Conservation (phyloP, 805 yeast species). For the Phaffomyces thermotolerans region DNA sequence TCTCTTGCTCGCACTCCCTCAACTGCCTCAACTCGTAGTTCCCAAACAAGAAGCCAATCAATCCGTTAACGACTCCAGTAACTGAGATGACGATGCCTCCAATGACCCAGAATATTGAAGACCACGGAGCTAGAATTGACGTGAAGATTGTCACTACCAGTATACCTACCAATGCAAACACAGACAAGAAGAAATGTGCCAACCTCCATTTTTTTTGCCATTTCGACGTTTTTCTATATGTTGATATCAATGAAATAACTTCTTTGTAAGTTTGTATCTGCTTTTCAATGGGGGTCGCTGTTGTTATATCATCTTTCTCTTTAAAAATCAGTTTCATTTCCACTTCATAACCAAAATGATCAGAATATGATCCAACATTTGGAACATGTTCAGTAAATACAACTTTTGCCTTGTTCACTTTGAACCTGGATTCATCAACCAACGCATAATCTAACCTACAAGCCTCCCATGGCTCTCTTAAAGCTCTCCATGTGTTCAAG, state of each 20-base stretch:
- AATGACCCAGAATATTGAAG: constrained; percentile 58
- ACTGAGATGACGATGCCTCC: constrained; percentile 48
- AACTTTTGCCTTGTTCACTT: constrained; percentile 58
- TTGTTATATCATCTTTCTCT: neutral
- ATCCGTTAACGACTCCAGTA: constrained; percentile 67
- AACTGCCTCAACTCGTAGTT: constrained; percentile 74
- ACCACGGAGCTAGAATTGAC: constrained; percentile 47
- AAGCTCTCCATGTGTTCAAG: constrained; percentile 77
- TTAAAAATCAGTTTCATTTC: constrained; percentile 25
- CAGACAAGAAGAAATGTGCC: constrained; percentile 52
- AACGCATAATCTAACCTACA: constrained; percentile 88
- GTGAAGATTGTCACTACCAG: constrained; percentile 54
- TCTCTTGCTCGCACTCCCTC: constrained; percentile 66
- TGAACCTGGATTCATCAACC: constrained; percentile 48
- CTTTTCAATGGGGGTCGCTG: neutral
- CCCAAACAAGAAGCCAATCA: constrained; percentile 75
- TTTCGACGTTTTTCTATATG: constrained; percentile 45
- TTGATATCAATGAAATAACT: constrained; percentile 11
- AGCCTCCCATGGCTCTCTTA: constrained; percentile 32
- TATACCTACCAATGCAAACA: constrained; percentile 44
- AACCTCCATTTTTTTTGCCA: constrained; percentile 62
- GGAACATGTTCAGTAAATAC: constrained; percentile 66
- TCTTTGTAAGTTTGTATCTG: constrained; percentile 2
- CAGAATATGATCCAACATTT: constrained; percentile 72
- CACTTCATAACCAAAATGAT: constrained; percentile 79